phyloP scores from a whole-genome alignment of 768 basidiomycete genomes.

The Rhodotorula diobovata region DNA sequence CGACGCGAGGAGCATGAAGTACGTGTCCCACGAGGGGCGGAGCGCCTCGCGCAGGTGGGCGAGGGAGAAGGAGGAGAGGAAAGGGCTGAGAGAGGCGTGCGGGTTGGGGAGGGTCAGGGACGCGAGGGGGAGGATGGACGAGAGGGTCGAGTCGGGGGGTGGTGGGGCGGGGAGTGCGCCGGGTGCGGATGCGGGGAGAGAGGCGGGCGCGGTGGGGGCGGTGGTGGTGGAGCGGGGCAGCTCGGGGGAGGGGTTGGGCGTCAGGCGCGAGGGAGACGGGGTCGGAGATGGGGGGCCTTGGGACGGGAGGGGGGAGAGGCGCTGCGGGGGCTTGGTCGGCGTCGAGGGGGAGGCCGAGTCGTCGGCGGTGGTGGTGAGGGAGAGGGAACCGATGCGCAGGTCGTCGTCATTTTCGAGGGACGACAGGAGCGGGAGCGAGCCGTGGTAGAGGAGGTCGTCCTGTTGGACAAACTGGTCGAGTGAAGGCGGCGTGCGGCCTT shows the following conservation, averaged over 20 bases:
- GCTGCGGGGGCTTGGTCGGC: slow-evolving; percentile 37
- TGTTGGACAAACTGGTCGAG: slow-evolving; percentile 70
- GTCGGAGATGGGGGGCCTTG: slow-evolving; percentile 13
- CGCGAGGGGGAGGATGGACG: slow-evolving; percentile 53
- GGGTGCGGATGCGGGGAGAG: too few relatives aligned
- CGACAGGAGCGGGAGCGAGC: slow-evolving; percentile 41
- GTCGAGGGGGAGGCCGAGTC: slow-evolving; percentile 5
- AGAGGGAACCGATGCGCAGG: slow-evolving; percentile 1
- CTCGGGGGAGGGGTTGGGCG: slow-evolving; percentile 18
- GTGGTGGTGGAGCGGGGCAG: background rate
- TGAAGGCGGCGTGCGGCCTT: slow-evolving; percentile 1
- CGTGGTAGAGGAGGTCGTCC: slow-evolving; percentile 67
- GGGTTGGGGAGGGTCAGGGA: slow-evolving; percentile 55
- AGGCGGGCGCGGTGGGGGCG: background rate
- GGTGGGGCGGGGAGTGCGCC: background rate
- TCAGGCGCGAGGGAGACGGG: slow-evolving; percentile 23
- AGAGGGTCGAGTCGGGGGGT: slow-evolving; percentile 13
- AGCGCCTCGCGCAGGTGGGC: slow-evolving; percentile 18
- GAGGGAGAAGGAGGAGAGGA: slow-evolving; percentile 19
- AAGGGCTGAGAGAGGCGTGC: slow-evolving; percentile 6
- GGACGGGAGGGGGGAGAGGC: background rate
- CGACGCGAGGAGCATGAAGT: slow-evolving; percentile 39
- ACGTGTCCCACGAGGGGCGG: slow-evolving; percentile 39
- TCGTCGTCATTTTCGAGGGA: slow-evolving; percentile 19
- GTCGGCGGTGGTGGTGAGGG: slow-evolving; percentile 3